These are phyloP conservation scores for Kurtzmaniella quercitrusa DNA, from an alignment of 1,139 yeast species.

Conservation along the genomic window DNA sequence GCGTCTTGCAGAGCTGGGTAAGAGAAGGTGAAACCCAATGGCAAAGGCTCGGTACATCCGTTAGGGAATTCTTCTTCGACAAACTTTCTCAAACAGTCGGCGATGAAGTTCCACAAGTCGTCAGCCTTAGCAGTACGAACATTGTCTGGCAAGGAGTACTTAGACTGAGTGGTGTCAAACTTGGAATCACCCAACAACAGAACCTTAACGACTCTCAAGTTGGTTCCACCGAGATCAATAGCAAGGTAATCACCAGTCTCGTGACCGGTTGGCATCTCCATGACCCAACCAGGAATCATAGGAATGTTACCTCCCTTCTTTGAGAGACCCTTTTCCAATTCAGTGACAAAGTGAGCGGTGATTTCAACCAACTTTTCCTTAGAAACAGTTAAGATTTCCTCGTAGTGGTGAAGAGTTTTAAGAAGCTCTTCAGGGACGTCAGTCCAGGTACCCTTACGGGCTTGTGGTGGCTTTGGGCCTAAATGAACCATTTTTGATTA, in stretches of 20 bases:
- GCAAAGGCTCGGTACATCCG: constrained; percentile 53
- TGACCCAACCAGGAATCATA: constrained; percentile 96
- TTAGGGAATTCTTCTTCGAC: constrained; percentile 59
- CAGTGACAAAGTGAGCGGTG: constrained; percentile 57
- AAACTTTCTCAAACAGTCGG: constrained; percentile 67
- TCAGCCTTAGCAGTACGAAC: constrained; percentile 79
- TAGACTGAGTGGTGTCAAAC: constrained; percentile 80
- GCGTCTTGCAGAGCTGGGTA: constrained; percentile 86
- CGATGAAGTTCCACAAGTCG: constrained; percentile 81
- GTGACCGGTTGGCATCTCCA: constrained; percentile 87
- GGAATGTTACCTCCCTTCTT: constrained; percentile 82
- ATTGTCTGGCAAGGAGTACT: constrained; percentile 67
- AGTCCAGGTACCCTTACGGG: constrained; percentile 76
- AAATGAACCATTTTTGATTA: constrained; percentile 61
- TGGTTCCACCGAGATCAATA: constrained; percentile 94
- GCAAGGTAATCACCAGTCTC: constrained; percentile 90
- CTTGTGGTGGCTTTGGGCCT: constrained; percentile 81
- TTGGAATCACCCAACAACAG: constrained; percentile 73
- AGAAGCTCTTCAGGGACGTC: constrained; percentile 67
- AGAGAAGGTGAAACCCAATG: constrained; percentile 93
- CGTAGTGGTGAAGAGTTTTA: constrained; percentile 55
- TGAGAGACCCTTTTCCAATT: constrained; percentile 76
- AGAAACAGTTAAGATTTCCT: constrained; percentile 60
- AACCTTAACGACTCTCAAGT: constrained; percentile 84
- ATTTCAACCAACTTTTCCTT: constrained; percentile 58